Evolutionary conservation across 2,329 filamentous ascomycete genomes (phyloP).

Genomic region (Alternaria dauci): DNA sequence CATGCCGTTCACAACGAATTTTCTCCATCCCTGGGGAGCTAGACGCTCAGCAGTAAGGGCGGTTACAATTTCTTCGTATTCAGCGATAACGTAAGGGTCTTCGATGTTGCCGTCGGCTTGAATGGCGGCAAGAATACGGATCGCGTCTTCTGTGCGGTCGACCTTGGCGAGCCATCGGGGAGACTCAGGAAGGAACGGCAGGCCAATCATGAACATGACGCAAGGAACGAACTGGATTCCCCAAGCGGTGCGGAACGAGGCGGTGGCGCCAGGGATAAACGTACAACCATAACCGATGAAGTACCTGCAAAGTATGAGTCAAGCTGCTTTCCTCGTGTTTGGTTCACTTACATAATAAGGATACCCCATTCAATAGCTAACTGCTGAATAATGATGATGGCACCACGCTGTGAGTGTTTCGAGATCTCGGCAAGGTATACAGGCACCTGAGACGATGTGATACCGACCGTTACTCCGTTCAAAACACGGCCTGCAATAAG

Average conservation of each 20-base stretch:
- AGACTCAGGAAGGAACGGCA: conserved; percentile 59
- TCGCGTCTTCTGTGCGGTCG: conserved; percentile 56
- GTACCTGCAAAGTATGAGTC: conserved; percentile 45
- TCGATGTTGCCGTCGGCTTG: conserved; percentile 67
- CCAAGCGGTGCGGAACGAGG: conserved; percentile 50
- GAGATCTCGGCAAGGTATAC: conserved; percentile 74
- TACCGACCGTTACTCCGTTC: conserved; percentile 77
- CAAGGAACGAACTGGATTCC: conserved; percentile 51
- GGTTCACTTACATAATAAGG: conserved; percentile 41
- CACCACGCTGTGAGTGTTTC: conserved; percentile 66
- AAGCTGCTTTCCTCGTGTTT: background rate
- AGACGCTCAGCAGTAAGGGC: conserved; percentile 76
- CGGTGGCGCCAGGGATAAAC: conserved; percentile 39
- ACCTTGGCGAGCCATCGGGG: conserved; percentile 57
- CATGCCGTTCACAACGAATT: conserved; percentile 76
- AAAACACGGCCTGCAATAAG: conserved; percentile 75
- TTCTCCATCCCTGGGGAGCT: conserved; percentile 74
- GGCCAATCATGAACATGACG: conserved; percentile 55
- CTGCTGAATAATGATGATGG: conserved; percentile 75
- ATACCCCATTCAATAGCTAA: conserved; percentile 75
- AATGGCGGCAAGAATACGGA: conserved; percentile 53
- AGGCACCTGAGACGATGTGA: conserved; percentile 73
- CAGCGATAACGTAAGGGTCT: conserved; percentile 70
- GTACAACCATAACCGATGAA: conserved; percentile 49
- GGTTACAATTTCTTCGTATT: conserved; percentile 76